A percentile compares a stretch with the other conserved stretches of the same genome.
Evolutionary conservation across 2,329 filamentous ascomycete species (phyloP).

Genomic region (Byssochlamys sp.): DNA sequence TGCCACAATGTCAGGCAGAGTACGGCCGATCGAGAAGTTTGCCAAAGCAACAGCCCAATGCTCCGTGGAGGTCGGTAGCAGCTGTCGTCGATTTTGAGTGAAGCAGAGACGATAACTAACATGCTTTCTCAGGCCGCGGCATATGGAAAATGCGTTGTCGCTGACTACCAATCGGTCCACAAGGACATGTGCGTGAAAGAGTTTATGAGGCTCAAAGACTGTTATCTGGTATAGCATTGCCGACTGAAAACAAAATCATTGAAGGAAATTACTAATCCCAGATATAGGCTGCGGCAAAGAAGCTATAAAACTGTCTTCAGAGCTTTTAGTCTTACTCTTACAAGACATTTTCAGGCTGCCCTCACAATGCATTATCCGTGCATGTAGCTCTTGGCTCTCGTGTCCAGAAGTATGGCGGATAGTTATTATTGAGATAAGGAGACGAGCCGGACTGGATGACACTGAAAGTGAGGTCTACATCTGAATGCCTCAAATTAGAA

Average conservation of each 20-base stretch:
- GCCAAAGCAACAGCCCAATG: slow-evolving; percentile 58
- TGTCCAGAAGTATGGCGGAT: too few species aligned
- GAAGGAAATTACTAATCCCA: slow-evolving; percentile 4
- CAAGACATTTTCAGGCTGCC: neutral
- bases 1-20: slow-evolving; percentile 38
- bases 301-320: slow-evolving; percentile 23
- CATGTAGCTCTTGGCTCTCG: neutral
- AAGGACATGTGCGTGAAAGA: slow-evolving; percentile 85
- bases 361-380: neutral
- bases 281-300: slow-evolving; percentile 44
- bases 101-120: slow-evolving; percentile 1
- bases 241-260: neutral
- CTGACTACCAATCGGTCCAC: slow-evolving; percentile 79
- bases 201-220: slow-evolving; percentile 77
- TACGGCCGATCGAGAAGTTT: slow-evolving; percentile 59
- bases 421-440: too few species aligned
- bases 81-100: neutral
- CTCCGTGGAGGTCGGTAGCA: slow-evolving; percentile 48
- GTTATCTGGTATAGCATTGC: slow-evolving; percentile 59
- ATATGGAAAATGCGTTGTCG: slow-evolving; percentile 85
- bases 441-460: too few species aligned
- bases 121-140: slow-evolving; percentile 53
- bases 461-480: too few species aligned
- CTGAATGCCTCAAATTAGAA: too few species aligned
- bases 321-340: neutral